These are phyloP conservation scores for Phytophthora nicotianae DNA, from an alignment of 352 stramenopile genomes.

Conservation along the genomic window DNA sequence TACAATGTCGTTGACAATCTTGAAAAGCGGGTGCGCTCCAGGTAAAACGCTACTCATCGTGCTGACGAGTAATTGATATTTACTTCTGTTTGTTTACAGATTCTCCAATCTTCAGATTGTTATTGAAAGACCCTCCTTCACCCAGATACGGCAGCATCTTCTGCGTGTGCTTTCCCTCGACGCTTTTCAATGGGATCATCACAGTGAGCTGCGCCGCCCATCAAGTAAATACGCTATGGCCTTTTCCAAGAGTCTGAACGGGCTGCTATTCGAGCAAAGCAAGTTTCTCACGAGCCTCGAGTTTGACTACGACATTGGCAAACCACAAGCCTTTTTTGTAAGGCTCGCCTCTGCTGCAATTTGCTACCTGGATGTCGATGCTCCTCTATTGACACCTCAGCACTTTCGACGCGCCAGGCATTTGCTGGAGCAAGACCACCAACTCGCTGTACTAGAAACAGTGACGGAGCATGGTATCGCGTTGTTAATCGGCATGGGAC, in stretches of 20 bases:
- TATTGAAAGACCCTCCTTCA: conserved; percentile 61
- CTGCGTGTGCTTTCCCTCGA: conserved; percentile 44
- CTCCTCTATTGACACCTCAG: conserved; percentile 42
- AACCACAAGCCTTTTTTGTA: conserved; percentile 71
- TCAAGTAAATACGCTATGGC: conserved; percentile 35
- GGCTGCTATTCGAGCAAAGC: conserved; percentile 38
- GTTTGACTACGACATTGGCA: conserved; percentile 81
- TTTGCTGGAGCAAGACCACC: conserved; percentile 72
- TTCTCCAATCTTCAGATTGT: conserved; percentile 88
- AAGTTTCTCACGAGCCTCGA: conserved; percentile 61
- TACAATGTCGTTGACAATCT: conserved; percentile 85
- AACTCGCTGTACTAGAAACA: conserved; percentile 72
- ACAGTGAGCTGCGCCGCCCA: conserved; percentile 18
- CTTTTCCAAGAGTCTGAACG: conserved; percentile 51
- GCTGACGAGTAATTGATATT: neutral
- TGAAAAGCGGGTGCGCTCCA: conserved; percentile 81
- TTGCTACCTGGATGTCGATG: conserved; percentile 45
- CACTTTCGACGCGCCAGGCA: conserved; percentile 63
- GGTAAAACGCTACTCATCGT: too few relatives aligned
- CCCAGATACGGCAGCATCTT: conserved; percentile 55
- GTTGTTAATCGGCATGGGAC: conserved; percentile 79
- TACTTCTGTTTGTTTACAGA: conserved; percentile 28
- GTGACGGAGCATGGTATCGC: conserved; percentile 74
- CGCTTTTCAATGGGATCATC: conserved; percentile 35
- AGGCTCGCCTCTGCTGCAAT: conserved; percentile 56